Conservation (phyloP, 305 asterid species). For the Rubia occidens region DNA sequence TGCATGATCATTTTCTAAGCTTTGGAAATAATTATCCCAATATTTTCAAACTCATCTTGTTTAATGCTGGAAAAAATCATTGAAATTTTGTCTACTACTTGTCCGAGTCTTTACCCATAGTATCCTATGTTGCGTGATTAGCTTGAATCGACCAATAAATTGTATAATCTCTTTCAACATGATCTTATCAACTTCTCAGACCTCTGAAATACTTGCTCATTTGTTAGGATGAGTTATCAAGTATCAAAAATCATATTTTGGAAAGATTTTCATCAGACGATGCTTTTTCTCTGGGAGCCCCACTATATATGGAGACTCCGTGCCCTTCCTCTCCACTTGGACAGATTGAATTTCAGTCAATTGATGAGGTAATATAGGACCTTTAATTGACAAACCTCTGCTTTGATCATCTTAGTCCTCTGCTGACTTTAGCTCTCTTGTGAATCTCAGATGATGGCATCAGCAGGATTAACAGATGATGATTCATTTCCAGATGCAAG, state of each 20-base stretch:
- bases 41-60: too few species aligned
- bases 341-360: constrained; percentile 32
- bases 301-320: constrained; percentile 45
- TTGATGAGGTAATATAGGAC: constrained; percentile 32
- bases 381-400: background rate
- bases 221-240: constrained; percentile 33
- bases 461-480: constrained; percentile 28
- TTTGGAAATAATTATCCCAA: background rate
- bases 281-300: constrained; percentile 35
- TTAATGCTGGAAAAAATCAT: background rate
- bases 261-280: constrained; percentile 40
- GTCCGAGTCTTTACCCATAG: background rate
- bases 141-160: background rate
- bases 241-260: constrained; percentile 27
- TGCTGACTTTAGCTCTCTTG: constrained; percentile 5
- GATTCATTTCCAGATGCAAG: constrained; percentile 31
- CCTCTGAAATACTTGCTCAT: background rate
- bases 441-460: constrained; percentile 28
- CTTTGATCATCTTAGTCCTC: background rate
- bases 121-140: background rate
- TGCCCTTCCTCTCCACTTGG: constrained; percentile 44
- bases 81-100: too few species aligned
- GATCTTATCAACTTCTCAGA: background rate
- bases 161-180: background rate
- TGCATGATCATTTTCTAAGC: background rate